Conservation (phyloP, 257 asterid genomes). For the Coffea canephora region DNA sequence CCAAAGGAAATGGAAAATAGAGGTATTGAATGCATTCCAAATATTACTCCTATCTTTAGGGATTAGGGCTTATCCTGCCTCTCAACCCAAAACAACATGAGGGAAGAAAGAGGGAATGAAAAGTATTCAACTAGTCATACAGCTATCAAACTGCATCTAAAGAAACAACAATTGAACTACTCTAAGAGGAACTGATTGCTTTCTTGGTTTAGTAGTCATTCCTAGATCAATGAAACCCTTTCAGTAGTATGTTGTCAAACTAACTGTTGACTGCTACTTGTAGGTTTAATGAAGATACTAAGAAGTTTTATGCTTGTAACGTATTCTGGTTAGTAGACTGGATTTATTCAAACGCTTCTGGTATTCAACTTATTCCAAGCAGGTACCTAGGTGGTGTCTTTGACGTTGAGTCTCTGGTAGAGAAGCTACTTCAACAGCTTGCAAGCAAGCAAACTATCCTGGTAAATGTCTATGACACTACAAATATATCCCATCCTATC, state of each 20-base stretch:
- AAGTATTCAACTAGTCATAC: neutral
- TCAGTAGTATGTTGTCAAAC: neutral
- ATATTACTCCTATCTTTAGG: neutral
- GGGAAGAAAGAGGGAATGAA: neutral
- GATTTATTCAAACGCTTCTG: neutral
- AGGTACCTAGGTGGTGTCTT: slow-evolving; percentile 99
- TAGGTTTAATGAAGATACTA: neutral
- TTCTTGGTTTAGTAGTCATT: neutral
- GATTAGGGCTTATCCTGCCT: neutral
- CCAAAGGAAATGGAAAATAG: slow-evolving; percentile 2
- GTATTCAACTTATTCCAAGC: slow-evolving; percentile 22
- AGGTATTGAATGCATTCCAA: neutral
- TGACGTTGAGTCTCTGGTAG: slow-evolving; percentile 94
- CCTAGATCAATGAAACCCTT: neutral
- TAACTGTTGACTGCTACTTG: neutral
- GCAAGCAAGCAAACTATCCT: slow-evolving; percentile 94
- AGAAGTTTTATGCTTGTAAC: neutral
- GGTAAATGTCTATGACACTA: slow-evolving; percentile 83
- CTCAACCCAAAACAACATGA: neutral
- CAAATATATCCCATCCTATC: slow-evolving; percentile 62
- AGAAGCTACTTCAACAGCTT: slow-evolving; percentile 95
- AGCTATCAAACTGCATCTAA: neutral
- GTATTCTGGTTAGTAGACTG: neutral
- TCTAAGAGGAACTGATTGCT: neutral
- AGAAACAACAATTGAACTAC: neutral